A percentile compares a stretch with the other conserved stretches of the same genome.
phyloP scores from a whole-genome alignment of 352 stramenopile species.

The Phytophthora idaei region DNA sequence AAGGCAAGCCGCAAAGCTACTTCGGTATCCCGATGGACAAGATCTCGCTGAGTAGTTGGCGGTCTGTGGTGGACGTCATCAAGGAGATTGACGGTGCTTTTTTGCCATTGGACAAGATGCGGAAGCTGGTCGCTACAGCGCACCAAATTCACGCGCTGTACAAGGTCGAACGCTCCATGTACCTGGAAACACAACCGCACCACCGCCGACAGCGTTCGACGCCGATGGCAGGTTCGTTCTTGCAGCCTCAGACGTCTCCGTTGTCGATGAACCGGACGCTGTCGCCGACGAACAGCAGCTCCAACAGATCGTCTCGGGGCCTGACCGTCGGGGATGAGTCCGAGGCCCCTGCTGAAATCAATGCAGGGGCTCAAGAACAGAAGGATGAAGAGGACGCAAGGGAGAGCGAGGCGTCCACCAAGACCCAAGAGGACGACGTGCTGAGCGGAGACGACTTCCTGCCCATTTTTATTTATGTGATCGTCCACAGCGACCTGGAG shows the following conservation, averaged over 20 bases:
- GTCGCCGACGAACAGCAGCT: constrained; percentile 33
- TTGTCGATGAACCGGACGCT: constrained; percentile 28
- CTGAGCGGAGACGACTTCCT: constrained; percentile 87
- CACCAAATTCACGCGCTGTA: constrained; percentile 80
- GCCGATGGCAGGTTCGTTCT: constrained; percentile 31
- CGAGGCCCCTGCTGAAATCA: constrained; percentile 22
- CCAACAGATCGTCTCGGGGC: constrained; percentile 30
- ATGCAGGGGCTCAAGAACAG: constrained; percentile 9
- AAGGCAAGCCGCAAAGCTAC: constrained; percentile 78
- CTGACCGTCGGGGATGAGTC: constrained; percentile 35
- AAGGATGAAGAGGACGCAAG: constrained; percentile 9
- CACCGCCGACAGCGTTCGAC: constrained; percentile 55
- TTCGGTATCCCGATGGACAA: constrained; percentile 83
- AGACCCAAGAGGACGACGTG: constrained; percentile 61
- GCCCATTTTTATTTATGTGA: constrained; percentile 91
- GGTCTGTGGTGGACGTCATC: constrained; percentile 68
- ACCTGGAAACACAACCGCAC: constrained; percentile 30
- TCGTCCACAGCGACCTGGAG: constrained; percentile 80
- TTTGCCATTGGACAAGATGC: constrained; percentile 84
- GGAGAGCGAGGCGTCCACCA: constrained; percentile 17
- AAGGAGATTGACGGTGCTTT: constrained; percentile 87
- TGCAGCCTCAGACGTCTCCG: constrained; percentile 20
- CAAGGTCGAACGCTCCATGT: constrained; percentile 63
- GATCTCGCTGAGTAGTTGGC: constrained; percentile 82
- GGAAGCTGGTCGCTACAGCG: constrained; percentile 73